phyloP scores from a whole-genome alignment of 257 asterid genomes.

The Solanum gandarillasii region DNA sequence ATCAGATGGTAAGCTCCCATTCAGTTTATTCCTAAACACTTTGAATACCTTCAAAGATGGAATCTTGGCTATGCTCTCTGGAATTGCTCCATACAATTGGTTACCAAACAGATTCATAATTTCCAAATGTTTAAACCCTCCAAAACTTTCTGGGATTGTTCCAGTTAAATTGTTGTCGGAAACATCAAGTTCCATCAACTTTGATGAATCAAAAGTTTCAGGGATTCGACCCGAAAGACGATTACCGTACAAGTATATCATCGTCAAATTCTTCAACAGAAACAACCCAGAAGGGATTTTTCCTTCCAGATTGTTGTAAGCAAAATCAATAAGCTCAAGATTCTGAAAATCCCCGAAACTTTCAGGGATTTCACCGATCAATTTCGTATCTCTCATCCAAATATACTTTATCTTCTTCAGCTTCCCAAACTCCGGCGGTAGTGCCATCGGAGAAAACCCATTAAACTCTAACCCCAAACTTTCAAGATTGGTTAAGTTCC shows the following conservation, averaged over 20 bases:
- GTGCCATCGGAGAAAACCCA: constrained; percentile 31
- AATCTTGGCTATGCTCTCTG: constrained; percentile 43
- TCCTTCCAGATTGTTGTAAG: constrained; percentile 19
- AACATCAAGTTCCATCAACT: constrained; percentile 45
- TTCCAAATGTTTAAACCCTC: constrained; percentile 42
- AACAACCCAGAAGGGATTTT: constrained; percentile 33
- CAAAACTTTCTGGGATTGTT: constrained; percentile 54
- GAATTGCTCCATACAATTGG: constrained; percentile 44
- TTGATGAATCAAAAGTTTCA: constrained; percentile 23
- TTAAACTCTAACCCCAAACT: constrained; percentile 39
- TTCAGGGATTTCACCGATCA: constrained; percentile 37
- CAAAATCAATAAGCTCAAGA: constrained; percentile 29
- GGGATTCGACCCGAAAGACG: constrained; percentile 62
- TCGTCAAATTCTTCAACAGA: constrained; percentile 44
- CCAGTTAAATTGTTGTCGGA: constrained; percentile 52
- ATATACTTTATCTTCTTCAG: constrained; percentile 29
- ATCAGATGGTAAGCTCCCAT: constrained; percentile 55
- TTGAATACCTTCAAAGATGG: constrained; percentile 33
- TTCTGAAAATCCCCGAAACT: constrained; percentile 16
- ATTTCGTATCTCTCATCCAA: constrained; percentile 35
- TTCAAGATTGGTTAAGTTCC: constrained; percentile 53
- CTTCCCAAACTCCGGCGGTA: constrained; percentile 55
- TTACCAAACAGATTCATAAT: constrained; percentile 34
- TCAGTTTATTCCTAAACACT: constrained; percentile 43
- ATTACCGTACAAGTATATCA: constrained; percentile 29